These are phyloP conservation scores for Babesia bigemina DNA, from an alignment of 169 alveolate species.

Conservation along the genomic window DNA sequence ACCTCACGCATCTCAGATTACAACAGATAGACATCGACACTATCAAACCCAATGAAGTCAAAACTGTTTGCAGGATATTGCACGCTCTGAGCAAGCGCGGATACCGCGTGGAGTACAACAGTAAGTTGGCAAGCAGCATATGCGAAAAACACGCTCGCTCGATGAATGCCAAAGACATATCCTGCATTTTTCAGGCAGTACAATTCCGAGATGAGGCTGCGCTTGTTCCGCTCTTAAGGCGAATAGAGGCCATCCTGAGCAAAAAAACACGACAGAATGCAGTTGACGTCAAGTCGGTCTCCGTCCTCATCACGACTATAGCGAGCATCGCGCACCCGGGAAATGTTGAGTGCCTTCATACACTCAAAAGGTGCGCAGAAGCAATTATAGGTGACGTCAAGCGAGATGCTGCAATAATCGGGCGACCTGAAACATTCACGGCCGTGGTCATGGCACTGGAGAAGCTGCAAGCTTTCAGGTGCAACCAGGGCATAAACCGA, in stretches of 20 bases:
- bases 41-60: neutral
- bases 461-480: neutral
- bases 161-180: slow-evolving; percentile 19
- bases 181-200: neutral
- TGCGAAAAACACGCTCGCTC: neutral
- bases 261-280: neutral
- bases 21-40: neutral
- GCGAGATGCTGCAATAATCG: neutral
- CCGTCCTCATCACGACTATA: neutral
- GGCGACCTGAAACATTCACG: neutral
- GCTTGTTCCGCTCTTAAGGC: neutral
- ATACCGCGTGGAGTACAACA: neutral
- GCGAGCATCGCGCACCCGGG: neutral
- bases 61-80: slow-evolving; percentile 30
- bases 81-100: neutral
- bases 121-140: neutral
- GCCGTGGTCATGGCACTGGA: slow-evolving; percentile 7
- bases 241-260: neutral
- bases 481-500: neutral
- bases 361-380: neutral
- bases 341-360: neutral
- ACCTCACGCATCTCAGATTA: slow-evolving; percentile 1
- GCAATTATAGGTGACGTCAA: neutral
- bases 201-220: neutral
- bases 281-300: slow-evolving; percentile 3